These are phyloP conservation scores for Penicillium sp. DNA, from an alignment of 2,329 filamentous ascomycete genomes.

Conservation along the genomic window DNA sequence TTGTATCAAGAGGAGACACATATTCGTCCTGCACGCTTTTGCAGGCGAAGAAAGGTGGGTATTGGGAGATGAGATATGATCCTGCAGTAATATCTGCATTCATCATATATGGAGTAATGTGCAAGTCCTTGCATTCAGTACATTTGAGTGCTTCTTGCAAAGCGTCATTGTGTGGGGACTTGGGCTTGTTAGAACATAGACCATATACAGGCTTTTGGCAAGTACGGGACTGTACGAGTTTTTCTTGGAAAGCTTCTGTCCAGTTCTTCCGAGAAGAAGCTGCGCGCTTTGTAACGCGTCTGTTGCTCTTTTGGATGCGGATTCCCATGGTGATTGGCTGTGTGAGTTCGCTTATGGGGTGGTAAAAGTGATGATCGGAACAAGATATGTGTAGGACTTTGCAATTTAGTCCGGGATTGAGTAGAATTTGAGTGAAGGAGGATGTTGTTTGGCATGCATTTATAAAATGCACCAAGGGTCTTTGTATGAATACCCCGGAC, in stretches of 20 bases:
- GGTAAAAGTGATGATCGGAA: neutral
- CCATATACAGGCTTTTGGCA: neutral
- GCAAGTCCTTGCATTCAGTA: slow-evolving; percentile 20
- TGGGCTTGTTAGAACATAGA: neutral
- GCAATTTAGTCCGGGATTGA: neutral
- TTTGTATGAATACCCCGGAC: neutral
- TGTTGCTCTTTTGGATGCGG: neutral
- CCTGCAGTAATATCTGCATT: slow-evolving; percentile 16
- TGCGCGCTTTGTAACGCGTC: neutral
- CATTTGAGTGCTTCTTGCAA: slow-evolving; percentile 30
- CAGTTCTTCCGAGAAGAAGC: neutral
- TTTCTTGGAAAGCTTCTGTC: neutral
- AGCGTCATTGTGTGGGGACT: slow-evolving; percentile 6
- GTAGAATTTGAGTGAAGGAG: neutral
- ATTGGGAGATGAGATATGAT: slow-evolving; percentile 16
- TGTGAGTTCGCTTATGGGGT: neutral
- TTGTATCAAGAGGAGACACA: slow-evolving; percentile 16
- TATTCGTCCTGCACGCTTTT: slow-evolving; percentile 7
- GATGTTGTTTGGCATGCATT: neutral
- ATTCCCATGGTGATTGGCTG: neutral
- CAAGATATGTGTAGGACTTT: neutral
- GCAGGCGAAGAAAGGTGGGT: slow-evolving; percentile 24
- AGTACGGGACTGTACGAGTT: neutral
- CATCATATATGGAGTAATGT: slow-evolving; percentile 18
- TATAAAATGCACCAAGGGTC: slow-evolving; percentile 6